Conservation (phyloP, 2,329 filamentous ascomycete genomes). For the Thyridium curvatum region DNA sequence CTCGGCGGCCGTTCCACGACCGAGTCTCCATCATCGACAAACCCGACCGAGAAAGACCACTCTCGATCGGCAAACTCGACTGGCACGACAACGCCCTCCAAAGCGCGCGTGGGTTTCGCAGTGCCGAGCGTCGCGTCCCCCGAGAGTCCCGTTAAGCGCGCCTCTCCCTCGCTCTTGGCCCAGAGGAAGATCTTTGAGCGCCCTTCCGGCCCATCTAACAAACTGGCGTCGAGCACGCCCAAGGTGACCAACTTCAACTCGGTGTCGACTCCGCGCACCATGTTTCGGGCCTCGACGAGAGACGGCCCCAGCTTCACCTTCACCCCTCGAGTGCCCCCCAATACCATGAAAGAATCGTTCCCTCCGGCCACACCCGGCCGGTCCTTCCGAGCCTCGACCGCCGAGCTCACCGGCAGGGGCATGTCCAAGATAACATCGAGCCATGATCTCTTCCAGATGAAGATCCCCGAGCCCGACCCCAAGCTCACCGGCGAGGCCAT, state of each 20-base stretch:
- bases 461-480: slow-evolving; percentile 50
- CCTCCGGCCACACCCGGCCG: slow-evolving; percentile 36
- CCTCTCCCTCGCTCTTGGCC: slow-evolving; percentile 22
- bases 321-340: slow-evolving; percentile 37
- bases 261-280: slow-evolving; percentile 21
- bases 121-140: slow-evolving; percentile 14
- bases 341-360: slow-evolving; percentile 41
- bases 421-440: slow-evolving; percentile 42
- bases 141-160: slow-evolving; percentile 24
- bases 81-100: slow-evolving; percentile 4
- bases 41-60: neutral
- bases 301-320: slow-evolving; percentile 26
- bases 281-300: slow-evolving; percentile 23
- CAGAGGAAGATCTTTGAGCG: slow-evolving; percentile 26
- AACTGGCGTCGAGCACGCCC: slow-evolving; percentile 12
- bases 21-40: no score
- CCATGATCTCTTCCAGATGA: slow-evolving; percentile 48
- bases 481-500: slow-evolving; percentile 50
- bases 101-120: slow-evolving; percentile 12
- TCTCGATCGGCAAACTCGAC: slow-evolving; percentile 3
- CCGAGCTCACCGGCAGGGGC: slow-evolving; percentile 40
- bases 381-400: slow-evolving; percentile 35
- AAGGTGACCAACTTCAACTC: slow-evolving; percentile 20
- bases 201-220: slow-evolving; percentile 22
- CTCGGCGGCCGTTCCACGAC: no score